Evolutionary conservation across 1,284 basidiomycete species (phyloP), one percentile per base, ranked within the genome.

Genomic region (Boletellus deceptivus): DNA sequence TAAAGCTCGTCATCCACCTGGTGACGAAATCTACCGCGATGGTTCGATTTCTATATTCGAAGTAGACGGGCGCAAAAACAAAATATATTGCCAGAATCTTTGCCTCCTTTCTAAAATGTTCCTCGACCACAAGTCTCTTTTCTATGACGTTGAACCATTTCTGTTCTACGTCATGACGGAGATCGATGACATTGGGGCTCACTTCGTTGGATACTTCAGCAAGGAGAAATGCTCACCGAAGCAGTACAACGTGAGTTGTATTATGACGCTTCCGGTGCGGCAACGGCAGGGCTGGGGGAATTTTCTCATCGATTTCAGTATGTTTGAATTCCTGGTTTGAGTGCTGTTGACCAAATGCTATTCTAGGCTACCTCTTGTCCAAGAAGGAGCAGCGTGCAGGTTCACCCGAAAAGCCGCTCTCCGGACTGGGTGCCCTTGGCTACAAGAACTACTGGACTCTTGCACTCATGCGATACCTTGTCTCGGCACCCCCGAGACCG

Each of bases 41-140:
- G 87, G 87, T 29, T 70, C 70, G 40, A 79, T 98, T 33, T 96
- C 93, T 10, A 89, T 99, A 50, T 99, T 97, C 64, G 97, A 99
- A 69, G 95, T 99, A 24, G 97, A 99, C 68, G 97, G 97, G 40
- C 80, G 96, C 58, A 94, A 94, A 75, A 98, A 98, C 78, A 99
- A 98, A 89, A 98, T 98, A 62, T 99, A 98, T 71, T 99, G 97
- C 68, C 97, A 99, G 70, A 98, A 99, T 67, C 80, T 99, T n/a
- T 99, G 97, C 72, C 78, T 99, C 49, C 79, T 99, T 27, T 96
- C 96, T 51, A 99, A 98, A 72, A 98, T 98, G 93, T 99, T 99
- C 70, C 83, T 99, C 58, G 95, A 99, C 67, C 96, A 98, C 76
- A 99, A 99, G 73, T 98, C 96, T 18, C 83, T 99, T 39, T 99